phyloP scores from a whole-genome alignment of 192 early-diverging fungal genomes.

The Podila epicladia region DNA sequence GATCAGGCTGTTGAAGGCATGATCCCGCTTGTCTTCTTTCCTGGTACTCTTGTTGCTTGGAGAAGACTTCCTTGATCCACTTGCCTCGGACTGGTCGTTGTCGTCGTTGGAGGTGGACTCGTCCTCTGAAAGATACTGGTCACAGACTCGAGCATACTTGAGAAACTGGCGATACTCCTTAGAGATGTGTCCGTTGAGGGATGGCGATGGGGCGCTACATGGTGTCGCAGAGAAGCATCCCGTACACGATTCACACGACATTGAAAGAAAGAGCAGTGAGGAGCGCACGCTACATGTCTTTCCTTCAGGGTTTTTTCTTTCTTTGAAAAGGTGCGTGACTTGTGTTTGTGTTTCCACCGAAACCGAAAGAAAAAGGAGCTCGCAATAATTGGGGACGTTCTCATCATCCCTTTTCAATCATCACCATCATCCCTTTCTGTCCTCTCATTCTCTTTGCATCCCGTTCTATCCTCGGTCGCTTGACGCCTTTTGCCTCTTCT shows the following conservation, averaged over 20 bases:
- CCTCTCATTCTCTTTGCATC: no score
- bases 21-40: conserved; percentile 14
- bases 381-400: neutral
- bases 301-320: neutral
- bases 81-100: neutral
- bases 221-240: conserved; percentile 46
- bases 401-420: neutral
- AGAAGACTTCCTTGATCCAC: neutral
- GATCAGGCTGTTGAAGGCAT: conserved; percentile 36
- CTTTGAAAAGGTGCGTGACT: no score
- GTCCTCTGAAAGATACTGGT: neutral
- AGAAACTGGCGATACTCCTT: conserved; percentile 45
- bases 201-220: conserved; percentile 36
- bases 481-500: neutral
- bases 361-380: neutral
- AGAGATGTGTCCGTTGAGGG: conserved; percentile 30
- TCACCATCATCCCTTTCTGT: neutral
- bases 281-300: neutral
- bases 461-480: neutral
- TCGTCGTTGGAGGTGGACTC: neutral
- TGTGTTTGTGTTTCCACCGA: neutral
- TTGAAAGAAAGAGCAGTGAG: neutral
- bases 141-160: conserved; percentile 22
- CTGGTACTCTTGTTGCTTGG: neutral
- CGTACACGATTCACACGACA: conserved; percentile 52